Evolutionary conservation across 2,329 filamentous ascomycete genomes (phyloP), one percentile per base, ranked within the genome.

Genomic region (Sphaerulina musiva): DNA sequence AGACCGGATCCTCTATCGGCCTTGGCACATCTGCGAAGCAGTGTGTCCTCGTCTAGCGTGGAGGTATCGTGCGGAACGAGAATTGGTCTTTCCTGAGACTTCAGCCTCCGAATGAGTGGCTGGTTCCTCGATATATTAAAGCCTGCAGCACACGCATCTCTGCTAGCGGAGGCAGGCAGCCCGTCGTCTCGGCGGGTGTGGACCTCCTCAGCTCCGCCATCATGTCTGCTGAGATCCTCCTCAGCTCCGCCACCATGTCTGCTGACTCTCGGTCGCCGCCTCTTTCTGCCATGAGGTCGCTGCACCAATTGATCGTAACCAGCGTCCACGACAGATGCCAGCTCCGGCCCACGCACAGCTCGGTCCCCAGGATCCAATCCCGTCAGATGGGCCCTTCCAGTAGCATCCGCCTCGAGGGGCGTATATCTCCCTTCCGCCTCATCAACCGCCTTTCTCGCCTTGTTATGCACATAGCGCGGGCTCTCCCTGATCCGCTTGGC

Each of bases 401-500:
- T 42, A 17, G 40, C 40, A 20, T 17, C 14, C n/a, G 23, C 12
- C 17, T 9, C 14, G 40, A 17, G 3, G 3, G n/a, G 9, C 40
- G 23, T 1, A 17, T 29, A 26, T 12, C 11, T 20, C 32, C 46
- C 34, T 46, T 51, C 26, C 3, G 1, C 20, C 26, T 44, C 40
- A 34, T 44, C 14, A 17, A 17, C 7, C 2, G 14, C 20, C 39
- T 34, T 42, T 29, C 42, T 36, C 23, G 60, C 59, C 10, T 54
- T 54, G 54, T 62, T 63, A 42, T 59, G 59, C 20, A 58, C 54
- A 46, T 69, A 63, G 7, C 64, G 58, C 36, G 64, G 66, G 57
- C 64, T 66, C 53, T 66, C 61, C 34, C 63, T 57, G 39, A 70
- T 56, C 34, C 60, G 47, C 52, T 62, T 64, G 39, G 68, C 68